Conservation (phyloP, 2,329 filamentous ascomycete genomes). For the Fonsecaea nubica region DNA sequence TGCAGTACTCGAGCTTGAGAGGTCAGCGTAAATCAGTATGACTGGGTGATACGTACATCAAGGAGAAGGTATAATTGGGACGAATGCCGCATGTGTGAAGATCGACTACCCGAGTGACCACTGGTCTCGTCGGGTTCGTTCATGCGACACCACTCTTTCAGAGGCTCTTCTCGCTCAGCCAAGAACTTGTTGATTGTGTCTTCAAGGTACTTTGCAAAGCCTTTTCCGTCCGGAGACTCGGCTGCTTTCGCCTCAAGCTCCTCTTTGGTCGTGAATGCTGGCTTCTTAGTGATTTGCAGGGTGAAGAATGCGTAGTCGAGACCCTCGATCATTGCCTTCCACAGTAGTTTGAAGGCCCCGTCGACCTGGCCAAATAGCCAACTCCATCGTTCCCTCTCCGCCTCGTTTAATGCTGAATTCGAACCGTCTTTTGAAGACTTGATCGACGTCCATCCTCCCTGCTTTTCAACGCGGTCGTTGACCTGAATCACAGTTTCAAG, state of each 20-base stretch:
- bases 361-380: conserved; percentile 24
- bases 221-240: conserved; percentile 18
- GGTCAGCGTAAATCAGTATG: conserved; percentile 63
- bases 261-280: conserved; percentile 26
- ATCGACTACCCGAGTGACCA: conserved; percentile 41
- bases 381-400: conserved; percentile 28
- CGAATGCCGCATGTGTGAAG: conserved; percentile 40
- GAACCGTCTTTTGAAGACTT: conserved; percentile 15
- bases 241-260: conserved; percentile 21
- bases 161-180: conserved; percentile 24
- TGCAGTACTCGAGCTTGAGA: conserved; percentile 70
- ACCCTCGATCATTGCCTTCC: conserved; percentile 31
- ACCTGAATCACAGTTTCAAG: conserved; percentile 31
- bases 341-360: conserved; percentile 16
- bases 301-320: conserved; percentile 33
- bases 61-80: conserved; percentile 40
- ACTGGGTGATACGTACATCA: conserved; percentile 30
- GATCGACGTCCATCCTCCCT: conserved; percentile 28
- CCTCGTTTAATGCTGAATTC: conserved; percentile 5
- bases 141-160: conserved; percentile 42
- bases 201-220: conserved; percentile 28
- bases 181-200: conserved; percentile 29
- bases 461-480: conserved; percentile 27
- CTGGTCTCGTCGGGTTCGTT: conserved; percentile 64
- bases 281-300: conserved; percentile 28